Conservation (phyloP, 768 basidiomycete species). For the button mushroom (Agaricus bisporus) region DNA sequence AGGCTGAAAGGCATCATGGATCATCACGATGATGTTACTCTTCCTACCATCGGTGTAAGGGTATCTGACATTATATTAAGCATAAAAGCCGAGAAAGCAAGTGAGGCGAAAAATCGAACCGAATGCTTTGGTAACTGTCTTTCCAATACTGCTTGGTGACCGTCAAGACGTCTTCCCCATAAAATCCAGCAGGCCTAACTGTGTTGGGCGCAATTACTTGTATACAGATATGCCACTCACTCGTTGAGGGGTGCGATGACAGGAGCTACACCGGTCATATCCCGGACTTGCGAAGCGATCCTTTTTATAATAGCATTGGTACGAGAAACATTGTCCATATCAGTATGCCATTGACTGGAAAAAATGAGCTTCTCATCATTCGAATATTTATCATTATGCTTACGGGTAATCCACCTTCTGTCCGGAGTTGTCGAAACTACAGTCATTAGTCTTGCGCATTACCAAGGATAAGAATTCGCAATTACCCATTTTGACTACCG, state of each 20-base stretch:
- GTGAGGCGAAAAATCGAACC: constrained; percentile 29
- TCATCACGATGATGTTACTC: constrained; percentile 57
- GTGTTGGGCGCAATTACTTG: not conserved
- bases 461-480: not conserved
- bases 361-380: not conserved
- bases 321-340: constrained; percentile 58
- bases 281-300: constrained; percentile 53
- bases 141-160: constrained; percentile 48
- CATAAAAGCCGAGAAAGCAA: not conserved
- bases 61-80: constrained; percentile 17
- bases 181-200: constrained; percentile 61
- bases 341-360: constrained; percentile 55
- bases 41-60: constrained; percentile 30
- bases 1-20: constrained; percentile 75
- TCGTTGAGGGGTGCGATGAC: constrained; percentile 74
- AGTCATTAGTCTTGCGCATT: not conserved
- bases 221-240: constrained; percentile 28
- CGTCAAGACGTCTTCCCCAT: constrained; percentile 40
- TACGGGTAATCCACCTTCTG: constrained; percentile 48
- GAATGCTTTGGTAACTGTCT: constrained; percentile 68
- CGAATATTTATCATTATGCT: constrained; percentile 11
- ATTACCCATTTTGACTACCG: constrained; percentile 52
- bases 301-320: constrained; percentile 56
- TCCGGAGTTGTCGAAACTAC: constrained; percentile 78
- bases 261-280: constrained; percentile 46